Evolutionary conservation across 495 filamentous ascomycete species (phyloP), one percentile per base, ranked within the genome.

Genomic region (Cercophora scortea): DNA sequence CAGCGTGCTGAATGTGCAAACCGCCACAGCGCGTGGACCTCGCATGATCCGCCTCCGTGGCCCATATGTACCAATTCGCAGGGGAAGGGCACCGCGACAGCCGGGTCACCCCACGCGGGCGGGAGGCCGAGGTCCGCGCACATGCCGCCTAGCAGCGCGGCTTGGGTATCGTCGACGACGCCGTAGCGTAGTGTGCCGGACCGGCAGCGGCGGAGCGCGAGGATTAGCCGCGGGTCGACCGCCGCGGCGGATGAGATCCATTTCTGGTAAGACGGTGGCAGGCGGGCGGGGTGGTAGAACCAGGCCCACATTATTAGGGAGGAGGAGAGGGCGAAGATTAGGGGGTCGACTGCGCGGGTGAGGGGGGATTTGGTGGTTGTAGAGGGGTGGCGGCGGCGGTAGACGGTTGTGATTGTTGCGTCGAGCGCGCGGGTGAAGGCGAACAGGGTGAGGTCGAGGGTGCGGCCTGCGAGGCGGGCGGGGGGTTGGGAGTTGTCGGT

Each of bases 21-120:
- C 16, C 91, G 80, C 32, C 73, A 76, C 7, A 86, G 43, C 8
- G 88, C 88, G 64, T 95, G 88, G 56, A 73, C 75, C 63, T 96
- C 89, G 66, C 91, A 96, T 52, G 69, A 87, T 3, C 82, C 76
- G 19, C 88, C 86, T 18, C 88, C 86, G 52, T 75, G 76, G 48
- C 87, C 87, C 82, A 88, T 88, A 61, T 96, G 91, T 18, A 95
- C 88, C 60, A 96, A 71, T 67, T 90, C 83, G 71, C 91, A 96
- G 6, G 89, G 90, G 53, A 93, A 87, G 0, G 89, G 91, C 32
- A 84, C 68, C 0, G 84, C 80, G 45, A 77, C 75, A 32, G 75
- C 74, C 2, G 91, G 91, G 63, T 96, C 87, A 10, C 89, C 91
- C 81, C 86, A 91, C 50, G 67, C 67, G 1, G 76, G 51, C 1